Conservation (phyloP, 2,329 filamentous ascomycete genomes). For the Ambrosiella beaveri region DNA sequence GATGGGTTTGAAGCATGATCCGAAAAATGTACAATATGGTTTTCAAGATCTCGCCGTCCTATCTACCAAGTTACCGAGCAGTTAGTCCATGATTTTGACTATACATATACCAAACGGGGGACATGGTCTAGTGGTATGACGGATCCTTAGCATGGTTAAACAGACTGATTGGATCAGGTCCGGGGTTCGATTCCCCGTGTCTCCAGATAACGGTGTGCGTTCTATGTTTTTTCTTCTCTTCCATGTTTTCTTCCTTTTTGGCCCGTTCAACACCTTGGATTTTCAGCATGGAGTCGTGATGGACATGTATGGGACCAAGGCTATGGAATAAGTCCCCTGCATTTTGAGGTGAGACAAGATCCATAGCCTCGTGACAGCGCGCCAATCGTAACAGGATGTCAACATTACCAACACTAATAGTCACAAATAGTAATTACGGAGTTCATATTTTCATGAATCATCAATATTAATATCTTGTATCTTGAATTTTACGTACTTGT, state of each 20-base stretch:
- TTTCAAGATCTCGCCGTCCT: neutral
- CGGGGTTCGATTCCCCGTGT: conserved; percentile 14
- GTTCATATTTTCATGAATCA: no score
- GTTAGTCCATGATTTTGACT: neutral
- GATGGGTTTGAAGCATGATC: no score
- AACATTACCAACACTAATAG: neutral
- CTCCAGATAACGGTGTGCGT: neutral
- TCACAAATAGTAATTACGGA: neutral
- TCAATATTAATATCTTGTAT: no score
- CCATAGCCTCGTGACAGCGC: conserved; percentile 4
- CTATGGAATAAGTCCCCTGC: neutral
- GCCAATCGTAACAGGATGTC: conserved; percentile 2
- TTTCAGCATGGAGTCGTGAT: neutral
- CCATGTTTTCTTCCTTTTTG: neutral
- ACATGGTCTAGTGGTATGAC: conserved; percentile 14
- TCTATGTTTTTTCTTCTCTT: neutral
- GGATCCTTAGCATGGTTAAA: conserved; percentile 12
- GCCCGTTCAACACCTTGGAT: neutral
- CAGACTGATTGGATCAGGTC: conserved; percentile 11
- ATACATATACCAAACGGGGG: neutral
- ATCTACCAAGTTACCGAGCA: neutral
- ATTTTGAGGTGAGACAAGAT: neutral
- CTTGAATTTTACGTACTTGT: no score
- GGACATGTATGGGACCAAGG: neutral
- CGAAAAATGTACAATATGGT: no score